These are phyloP conservation scores for Leersia perrieri DNA, from an alignment of 176 grass and related monocot species.

Conservation along the genomic window DNA sequence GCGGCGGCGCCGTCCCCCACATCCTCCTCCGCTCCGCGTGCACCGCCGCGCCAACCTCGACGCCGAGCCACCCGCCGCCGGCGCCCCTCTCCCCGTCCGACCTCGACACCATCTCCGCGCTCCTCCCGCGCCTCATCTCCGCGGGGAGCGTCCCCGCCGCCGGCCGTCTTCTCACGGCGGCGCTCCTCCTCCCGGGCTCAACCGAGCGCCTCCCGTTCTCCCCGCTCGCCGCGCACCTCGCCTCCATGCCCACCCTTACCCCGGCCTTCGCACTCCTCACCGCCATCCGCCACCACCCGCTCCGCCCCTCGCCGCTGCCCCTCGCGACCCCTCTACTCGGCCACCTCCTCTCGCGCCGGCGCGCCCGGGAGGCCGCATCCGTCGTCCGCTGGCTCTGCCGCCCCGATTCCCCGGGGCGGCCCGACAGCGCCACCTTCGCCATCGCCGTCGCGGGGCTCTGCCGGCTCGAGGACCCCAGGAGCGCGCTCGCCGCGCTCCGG, in stretches of 20 bases:
- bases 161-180: conserved; percentile 45
- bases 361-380: conserved; percentile 37
- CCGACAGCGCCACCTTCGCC: conserved; percentile 35
- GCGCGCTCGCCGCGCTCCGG: conserved; percentile 32
- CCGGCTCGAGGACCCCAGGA: conserved; percentile 36
- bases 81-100: conserved; percentile 37
- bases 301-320: conserved; percentile 39
- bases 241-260: conserved; percentile 44
- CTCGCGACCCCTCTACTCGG: conserved; percentile 44
- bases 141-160: conserved; percentile 37
- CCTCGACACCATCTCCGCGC: conserved; percentile 28
- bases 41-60: background rate
- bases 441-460: conserved; percentile 37
- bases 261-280: conserved; percentile 49
- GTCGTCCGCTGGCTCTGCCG: conserved; percentile 57
- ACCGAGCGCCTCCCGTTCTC: conserved; percentile 38
- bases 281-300: conserved; percentile 39
- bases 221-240: conserved; percentile 38
- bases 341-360: conserved; percentile 35
- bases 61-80: background rate
- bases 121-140: conserved; percentile 40
- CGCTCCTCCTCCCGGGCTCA: conserved; percentile 40
- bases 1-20: background rate
- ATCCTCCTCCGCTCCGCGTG: conserved; percentile 4
- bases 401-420: conserved; percentile 37